These are phyloP conservation scores for Globisporangium middletonii DNA, from an alignment of 352 stramenopile genomes.

Conservation along the genomic window DNA sequence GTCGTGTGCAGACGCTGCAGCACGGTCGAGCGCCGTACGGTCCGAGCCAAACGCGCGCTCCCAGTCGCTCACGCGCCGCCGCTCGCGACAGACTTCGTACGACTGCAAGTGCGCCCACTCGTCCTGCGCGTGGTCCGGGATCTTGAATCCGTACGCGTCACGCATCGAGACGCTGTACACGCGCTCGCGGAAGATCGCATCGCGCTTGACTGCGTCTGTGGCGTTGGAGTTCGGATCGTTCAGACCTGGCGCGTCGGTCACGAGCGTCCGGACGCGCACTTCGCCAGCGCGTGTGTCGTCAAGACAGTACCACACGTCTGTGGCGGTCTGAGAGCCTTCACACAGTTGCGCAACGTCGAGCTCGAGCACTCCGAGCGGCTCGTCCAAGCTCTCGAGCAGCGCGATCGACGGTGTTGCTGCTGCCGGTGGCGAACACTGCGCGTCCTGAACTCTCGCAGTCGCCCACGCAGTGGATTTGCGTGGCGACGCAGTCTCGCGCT, in stretches of 20 bases:
- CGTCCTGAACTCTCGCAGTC: neutral
- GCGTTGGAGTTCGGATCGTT: slow-evolving; percentile 5
- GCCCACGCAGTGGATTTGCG: neutral
- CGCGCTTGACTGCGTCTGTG: slow-evolving; percentile 7
- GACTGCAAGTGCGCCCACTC: slow-evolving; percentile 63
- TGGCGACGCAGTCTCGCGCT: neutral
- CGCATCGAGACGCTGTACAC: slow-evolving; percentile 25
- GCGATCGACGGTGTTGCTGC: neutral
- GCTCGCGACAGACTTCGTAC: slow-evolving; percentile 69
- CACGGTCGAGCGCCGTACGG: slow-evolving; percentile 21
- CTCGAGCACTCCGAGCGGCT: slow-evolving; percentile 47
- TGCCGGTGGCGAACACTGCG: neutral
- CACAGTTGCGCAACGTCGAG: slow-evolving; percentile 36
- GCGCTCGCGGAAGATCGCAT: slow-evolving; percentile 34
- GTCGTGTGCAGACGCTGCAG: slow-evolving; percentile 6
- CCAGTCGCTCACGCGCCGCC: slow-evolving; percentile 64
- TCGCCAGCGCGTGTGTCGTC: slow-evolving; percentile 44
- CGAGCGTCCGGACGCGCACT: slow-evolving; percentile 59
- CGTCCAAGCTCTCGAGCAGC: slow-evolving; percentile 20
- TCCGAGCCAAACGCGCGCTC: slow-evolving; percentile 39
- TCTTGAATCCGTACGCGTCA: slow-evolving; percentile 68
- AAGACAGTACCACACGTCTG: slow-evolving; percentile 57
- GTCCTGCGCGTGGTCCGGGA: slow-evolving; percentile 25
- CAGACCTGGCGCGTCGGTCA: slow-evolving; percentile 19
- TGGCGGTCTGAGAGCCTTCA: slow-evolving; percentile 27